Evolutionary conservation across 768 basidiomycete genomes (phyloP).

Genomic region (Heimioporus sp.): DNA sequence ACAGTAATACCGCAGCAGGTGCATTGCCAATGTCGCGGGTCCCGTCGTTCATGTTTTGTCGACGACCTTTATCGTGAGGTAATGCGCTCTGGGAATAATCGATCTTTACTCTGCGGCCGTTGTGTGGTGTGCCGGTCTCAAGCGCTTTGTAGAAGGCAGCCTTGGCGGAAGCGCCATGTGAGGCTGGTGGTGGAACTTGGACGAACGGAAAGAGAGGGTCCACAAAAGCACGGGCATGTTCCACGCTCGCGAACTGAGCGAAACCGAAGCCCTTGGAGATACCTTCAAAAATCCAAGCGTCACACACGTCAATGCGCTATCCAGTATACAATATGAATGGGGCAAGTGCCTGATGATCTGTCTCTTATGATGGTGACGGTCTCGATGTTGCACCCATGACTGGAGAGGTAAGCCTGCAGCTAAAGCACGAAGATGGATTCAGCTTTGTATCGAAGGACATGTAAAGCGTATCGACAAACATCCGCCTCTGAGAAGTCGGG

Average conservation of each 20-base stretch:
- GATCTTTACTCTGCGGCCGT: conserved; percentile 88
- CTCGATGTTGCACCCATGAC: conserved; percentile 73
- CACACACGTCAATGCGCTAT: conserved; percentile 72
- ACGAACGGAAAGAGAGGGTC: conserved; percentile 89
- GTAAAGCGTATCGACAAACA: conserved; percentile 55
- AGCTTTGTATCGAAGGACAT: conserved; percentile 36
- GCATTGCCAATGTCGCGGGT: conserved; percentile 93
- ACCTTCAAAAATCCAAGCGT: conserved; percentile 76
- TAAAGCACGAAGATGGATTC: conserved; percentile 41
- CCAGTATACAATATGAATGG: conserved; percentile 65
- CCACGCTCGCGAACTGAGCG: conserved; percentile 84
- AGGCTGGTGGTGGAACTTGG: conserved; percentile 87
- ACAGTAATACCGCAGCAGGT: conserved; percentile 78
- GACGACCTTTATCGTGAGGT: conserved; percentile 64
- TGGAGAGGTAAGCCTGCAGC: conserved; percentile 77
- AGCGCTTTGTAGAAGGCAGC: conserved; percentile 71
- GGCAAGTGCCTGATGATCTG: conserved; percentile 93
- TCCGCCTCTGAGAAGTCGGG: conserved; percentile 91
- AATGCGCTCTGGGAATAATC: conserved; percentile 90
- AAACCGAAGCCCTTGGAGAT: conserved; percentile 96
- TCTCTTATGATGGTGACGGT: conserved; percentile 96
- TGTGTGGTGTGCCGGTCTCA: conserved; percentile 66
- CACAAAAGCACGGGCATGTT: conserved; percentile 89
- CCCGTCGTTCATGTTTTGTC: conserved; percentile 83
- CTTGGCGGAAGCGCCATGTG: conserved; percentile 78